phyloP scores from a whole-genome alignment of 1,139 yeast genomes.

The Debaryomyces coudertii region DNA sequence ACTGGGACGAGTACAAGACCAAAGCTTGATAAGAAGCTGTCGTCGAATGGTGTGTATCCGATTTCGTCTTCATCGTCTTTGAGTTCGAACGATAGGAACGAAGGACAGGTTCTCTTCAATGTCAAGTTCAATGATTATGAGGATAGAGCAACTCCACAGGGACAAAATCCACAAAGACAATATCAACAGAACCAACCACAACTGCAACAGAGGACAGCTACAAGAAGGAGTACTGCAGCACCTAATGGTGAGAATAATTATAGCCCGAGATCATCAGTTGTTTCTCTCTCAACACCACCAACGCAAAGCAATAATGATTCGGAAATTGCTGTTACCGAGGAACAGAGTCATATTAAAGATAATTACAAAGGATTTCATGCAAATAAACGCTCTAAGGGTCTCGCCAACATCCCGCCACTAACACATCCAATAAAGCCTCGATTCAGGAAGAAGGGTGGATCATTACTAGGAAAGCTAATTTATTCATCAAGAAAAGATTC shows the following conservation, averaged over 20 bases:
- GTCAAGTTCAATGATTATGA: slow-evolving; percentile 12
- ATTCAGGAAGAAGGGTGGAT: slow-evolving; percentile 45
- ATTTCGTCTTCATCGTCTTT: slow-evolving; percentile 7
- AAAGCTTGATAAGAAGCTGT: not conserved
- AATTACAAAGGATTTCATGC: slow-evolving; percentile 56
- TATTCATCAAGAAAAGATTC: slow-evolving; percentile 45
- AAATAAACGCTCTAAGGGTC: slow-evolving; percentile 32
- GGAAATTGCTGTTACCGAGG: not conserved
- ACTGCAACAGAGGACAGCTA: not conserved
- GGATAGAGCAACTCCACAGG: not conserved
- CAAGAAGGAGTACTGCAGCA: slow-evolving; percentile 2
- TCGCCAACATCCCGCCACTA: slow-evolving; percentile 49
- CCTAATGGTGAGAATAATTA: slow-evolving; percentile 20
- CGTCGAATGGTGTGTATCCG: slow-evolving; percentile 7
- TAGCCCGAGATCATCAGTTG: slow-evolving; percentile 32
- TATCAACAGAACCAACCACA: not conserved
- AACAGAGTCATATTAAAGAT: slow-evolving; percentile 22
- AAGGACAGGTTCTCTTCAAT: slow-evolving; percentile 10
- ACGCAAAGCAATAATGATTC: slow-evolving; percentile 1
- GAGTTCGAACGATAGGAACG: slow-evolving; percentile 7
- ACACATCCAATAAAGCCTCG: slow-evolving; percentile 54
- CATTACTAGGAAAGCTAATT: slow-evolving; percentile 52
- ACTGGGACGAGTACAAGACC: not conserved
- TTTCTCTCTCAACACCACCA: slow-evolving; percentile 19
- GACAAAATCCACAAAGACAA: not conserved